Evolutionary conservation across 805 yeast species (phyloP).

Genomic region (Candida awuae): DNA sequence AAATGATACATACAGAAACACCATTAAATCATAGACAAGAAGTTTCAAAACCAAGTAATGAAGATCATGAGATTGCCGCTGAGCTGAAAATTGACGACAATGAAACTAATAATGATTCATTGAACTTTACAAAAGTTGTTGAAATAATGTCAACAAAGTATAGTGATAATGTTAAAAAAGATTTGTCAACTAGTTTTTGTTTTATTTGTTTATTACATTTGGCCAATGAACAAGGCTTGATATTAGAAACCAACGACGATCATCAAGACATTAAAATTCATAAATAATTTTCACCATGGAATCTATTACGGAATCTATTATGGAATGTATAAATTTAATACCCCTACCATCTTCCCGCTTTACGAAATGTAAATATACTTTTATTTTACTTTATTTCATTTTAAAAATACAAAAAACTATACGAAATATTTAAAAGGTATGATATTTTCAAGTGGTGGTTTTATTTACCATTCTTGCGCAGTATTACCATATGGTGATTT

Average conservation of each 20-base stretch:
- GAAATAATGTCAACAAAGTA: conserved; percentile 31
- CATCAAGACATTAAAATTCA: conserved; percentile 32
- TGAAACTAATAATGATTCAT: conserved; percentile 4
- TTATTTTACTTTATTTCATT: no score
- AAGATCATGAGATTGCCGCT: background rate
- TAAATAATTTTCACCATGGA: conserved; percentile 9
- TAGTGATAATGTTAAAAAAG: conserved; percentile 31
- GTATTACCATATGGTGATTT: conserved; percentile 57
- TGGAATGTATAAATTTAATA: background rate
- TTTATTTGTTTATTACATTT: conserved; percentile 42
- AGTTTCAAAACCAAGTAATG: background rate
- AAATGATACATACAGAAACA: background rate
- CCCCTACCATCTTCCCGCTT: no score
- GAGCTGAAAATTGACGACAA: conserved; percentile 2
- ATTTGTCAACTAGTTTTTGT: conserved; percentile 42
- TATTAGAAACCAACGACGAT: conserved; percentile 29
- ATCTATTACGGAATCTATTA: background rate
- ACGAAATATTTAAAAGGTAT: no score
- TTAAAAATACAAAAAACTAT: no score
- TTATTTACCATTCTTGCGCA: conserved; percentile 64
- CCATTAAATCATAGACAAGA: background rate
- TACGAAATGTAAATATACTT: no score
- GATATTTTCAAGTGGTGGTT: no score
- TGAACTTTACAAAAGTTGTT: conserved; percentile 31
- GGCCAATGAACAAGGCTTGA: conserved; percentile 42